Percentiles rank a stretch among this genome's conserved stretches.
Conservation (phyloP, 2,329 filamentous ascomycete species). For the Penicillium hordei region DNA sequence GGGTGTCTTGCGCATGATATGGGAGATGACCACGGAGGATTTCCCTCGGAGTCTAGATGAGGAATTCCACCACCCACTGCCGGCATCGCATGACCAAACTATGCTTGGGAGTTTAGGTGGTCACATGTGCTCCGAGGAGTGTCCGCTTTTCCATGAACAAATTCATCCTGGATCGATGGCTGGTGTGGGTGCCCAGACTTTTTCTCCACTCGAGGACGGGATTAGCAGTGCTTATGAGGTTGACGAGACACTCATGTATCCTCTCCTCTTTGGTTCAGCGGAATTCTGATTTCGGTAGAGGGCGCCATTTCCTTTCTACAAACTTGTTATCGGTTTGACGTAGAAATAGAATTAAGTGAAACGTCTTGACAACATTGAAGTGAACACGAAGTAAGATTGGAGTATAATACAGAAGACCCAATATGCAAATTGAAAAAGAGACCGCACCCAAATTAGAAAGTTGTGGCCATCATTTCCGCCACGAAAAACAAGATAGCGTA, state of each 20-base stretch:
- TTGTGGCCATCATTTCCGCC: constrained; percentile 3
- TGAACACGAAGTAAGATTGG: constrained; percentile 26
- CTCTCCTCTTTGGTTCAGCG: constrained; percentile 1
- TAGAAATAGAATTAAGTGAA: neutral
- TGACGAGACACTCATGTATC: constrained; percentile 5
- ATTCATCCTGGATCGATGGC: neutral
- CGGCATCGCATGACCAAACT: neutral
- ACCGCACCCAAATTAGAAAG: constrained; percentile 10
- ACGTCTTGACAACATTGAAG: neutral
- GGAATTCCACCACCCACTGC: neutral
- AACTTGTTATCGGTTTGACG: neutral
- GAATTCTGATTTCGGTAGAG: neutral
- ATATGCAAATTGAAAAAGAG: constrained; percentile 26
- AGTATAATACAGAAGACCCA: constrained; percentile 37
- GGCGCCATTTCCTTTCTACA: neutral
- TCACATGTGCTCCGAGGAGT: constrained; percentile 12
- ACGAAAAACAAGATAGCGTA: constrained; percentile 1
- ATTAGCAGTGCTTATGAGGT: neutral
- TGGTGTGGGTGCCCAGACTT: neutral
- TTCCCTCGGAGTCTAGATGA: constrained; percentile 6
- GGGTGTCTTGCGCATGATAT: constrained; percentile 16
- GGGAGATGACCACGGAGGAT: constrained; percentile 13
- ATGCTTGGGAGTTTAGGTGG: neutral
- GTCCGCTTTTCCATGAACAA: constrained; percentile 10
- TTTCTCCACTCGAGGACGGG: neutral